A percentile compares a stretch with the other conserved stretches of the same genome.
These are phyloP conservation scores for Pseudogymnoascus sp. DNA, from an alignment of 2,329 filamentous ascomycete species.

Conservation along the genomic window DNA sequence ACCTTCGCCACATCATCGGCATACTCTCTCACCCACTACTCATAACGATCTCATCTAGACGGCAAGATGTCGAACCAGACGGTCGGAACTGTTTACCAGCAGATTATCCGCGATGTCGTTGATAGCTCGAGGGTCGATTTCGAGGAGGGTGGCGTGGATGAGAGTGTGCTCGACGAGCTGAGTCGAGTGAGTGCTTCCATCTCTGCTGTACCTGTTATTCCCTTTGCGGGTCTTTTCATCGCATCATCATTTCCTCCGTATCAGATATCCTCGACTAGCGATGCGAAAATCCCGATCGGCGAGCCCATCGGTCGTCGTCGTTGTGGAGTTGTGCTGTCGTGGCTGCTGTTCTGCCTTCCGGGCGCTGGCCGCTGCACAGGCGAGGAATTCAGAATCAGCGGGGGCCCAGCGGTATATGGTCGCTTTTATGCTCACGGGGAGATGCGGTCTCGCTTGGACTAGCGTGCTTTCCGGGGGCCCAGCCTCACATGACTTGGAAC, in stretches of 20 bases:
- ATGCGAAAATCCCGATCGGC: background rate
- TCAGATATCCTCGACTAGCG: background rate
- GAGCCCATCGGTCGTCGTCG: background rate
- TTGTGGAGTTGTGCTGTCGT: constrained; percentile 12
- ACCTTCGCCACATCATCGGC: background rate
- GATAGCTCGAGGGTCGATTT: constrained; percentile 90
- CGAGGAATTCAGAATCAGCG: constrained; percentile 26
- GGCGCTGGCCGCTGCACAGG: constrained; percentile 32
- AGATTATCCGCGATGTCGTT: constrained; percentile 77
- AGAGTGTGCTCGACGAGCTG: constrained; percentile 77
- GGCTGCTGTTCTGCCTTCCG: constrained; percentile 25
- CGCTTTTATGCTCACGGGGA: constrained; percentile 39
- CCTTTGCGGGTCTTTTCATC: background rate
- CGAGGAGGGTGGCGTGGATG: constrained; percentile 89
- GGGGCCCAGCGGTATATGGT: constrained; percentile 47
- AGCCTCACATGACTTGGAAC: constrained; percentile 7
- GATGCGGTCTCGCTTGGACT: constrained; percentile 5
- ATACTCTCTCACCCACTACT: constrained; percentile 10
- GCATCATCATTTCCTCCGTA: background rate
- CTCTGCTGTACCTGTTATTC: background rate
- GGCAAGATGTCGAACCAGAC: constrained; percentile 27
- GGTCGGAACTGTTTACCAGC: constrained; percentile 66
- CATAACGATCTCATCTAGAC: background rate
- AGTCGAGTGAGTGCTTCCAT: constrained; percentile 59
- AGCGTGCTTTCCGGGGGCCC: background rate